Evolutionary conservation across 768 basidiomycete species (phyloP), one percentile per base, ranked within the genome.

Genomic region (Pleurotus tuoliensis): DNA sequence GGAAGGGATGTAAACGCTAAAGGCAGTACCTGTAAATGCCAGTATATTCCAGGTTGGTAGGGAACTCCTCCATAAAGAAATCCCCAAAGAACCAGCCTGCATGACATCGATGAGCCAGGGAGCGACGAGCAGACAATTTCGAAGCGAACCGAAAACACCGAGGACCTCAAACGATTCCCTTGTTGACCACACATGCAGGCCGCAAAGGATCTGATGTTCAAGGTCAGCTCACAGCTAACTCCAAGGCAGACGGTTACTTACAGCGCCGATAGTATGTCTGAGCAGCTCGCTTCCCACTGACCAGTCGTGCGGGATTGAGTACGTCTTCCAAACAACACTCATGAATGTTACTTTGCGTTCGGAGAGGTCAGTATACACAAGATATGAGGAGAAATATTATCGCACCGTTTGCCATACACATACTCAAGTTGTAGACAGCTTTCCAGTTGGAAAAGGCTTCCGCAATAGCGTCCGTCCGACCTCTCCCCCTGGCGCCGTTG

Each of bases 401-500:
- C 45, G 20, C 57, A 95, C 94, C 86, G 69, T 95, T 98, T 3
- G 90, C 95, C 94, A 98, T 97, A 69, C 86, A 88, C 79, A 95
- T 77, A 69, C 90, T 94, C 70, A 94, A 69, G 69, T 98, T 98
- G 69, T 95, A 98, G 24, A 92, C 78, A 4, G 79, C 79, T 71
- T 98, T 98, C 94, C 95, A 99, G 69, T 97, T 98, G 24, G 82
- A 78, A 63, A 98, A 99, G 0, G 96, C 93, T 67, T 99, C 97
- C 39, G 86, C 79, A n/a, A 94, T 82, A 0, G 96, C 95, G 46
- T 86, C 83, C 57, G 84, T 79, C 5, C 51, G 51, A 30, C 51
- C 39, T 22, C 38, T 53, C 11, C 37, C 18, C 39, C 51, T 53
- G 11, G 38, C 51, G 41, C 51, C 51, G 4, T 82, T 84, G 13